These are phyloP conservation scores for Entomortierella parvispora DNA, from an alignment of 192 early-diverging fungal genomes.

Conservation along the genomic window DNA sequence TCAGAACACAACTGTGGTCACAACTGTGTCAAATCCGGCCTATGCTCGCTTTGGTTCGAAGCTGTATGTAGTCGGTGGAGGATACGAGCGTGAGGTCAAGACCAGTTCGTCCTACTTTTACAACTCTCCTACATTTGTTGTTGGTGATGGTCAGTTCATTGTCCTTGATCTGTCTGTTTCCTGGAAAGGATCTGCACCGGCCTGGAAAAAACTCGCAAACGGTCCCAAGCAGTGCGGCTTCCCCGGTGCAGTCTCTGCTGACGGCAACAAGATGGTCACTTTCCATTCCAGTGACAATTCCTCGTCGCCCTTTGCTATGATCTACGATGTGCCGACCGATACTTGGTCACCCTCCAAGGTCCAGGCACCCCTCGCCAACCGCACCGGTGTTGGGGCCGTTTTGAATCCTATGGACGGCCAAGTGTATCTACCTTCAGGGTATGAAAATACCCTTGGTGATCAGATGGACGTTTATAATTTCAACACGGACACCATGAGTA, in stretches of 20 bases:
- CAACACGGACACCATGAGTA: neutral
- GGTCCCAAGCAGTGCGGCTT: neutral
- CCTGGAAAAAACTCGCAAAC: constrained; percentile 7
- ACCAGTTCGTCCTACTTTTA: too few species aligned
- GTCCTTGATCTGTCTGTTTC: constrained; percentile 12
- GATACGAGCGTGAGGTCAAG: neutral
- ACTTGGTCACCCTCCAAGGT: constrained; percentile 1
- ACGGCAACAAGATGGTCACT: constrained; percentile 1
- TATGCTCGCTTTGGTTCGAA: neutral
- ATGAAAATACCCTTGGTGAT: neutral
- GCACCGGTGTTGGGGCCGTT: neutral
- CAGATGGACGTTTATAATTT: neutral
- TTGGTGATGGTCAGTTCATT: constrained; percentile 6
- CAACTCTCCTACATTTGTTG: neutral
- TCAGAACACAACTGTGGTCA: too few species aligned
- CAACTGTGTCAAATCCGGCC: too few species aligned
- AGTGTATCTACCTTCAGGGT: neutral
- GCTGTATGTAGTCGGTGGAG: neutral
- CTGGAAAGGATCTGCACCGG: neutral
- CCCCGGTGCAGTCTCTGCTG: neutral
- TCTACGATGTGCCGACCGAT: constrained; percentile 2
- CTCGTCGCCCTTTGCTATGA: neutral
- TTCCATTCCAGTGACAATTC: neutral
- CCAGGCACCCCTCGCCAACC: neutral
- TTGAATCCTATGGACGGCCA: neutral